Base-by-base conservation (phyloP, 805 yeast species). In the Monosporozyma yasuniensis region DNA sequence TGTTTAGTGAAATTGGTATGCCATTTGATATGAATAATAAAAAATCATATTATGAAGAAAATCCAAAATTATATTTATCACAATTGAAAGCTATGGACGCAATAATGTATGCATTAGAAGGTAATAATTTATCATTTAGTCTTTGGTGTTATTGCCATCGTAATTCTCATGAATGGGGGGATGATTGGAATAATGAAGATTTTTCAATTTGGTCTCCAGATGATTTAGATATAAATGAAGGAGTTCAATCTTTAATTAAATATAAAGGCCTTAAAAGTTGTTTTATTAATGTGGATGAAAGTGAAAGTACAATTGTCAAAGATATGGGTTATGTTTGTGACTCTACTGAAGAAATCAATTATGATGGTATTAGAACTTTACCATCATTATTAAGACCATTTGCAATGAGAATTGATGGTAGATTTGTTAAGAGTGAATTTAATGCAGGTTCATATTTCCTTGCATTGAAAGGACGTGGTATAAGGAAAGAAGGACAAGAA, bases 1-100 rank as follows among this genome's bases (percentile, higher is more conserved):
- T 91, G 21, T 81, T 93, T 75, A 79, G 95, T 1, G 99, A 91
- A 65, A 89, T 91, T n/a, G 99, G 99, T 5, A 87, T 91, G 83
- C 98, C 99, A 2, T 87, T 84, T 64, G 96, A 93, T 65, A 87
- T 91, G 96, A 90, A 91, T 65, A 74, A 79, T 51, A 87, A 85
- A 61, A 72, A 68, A 45, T 85, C 96, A 0, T 91, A 78, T 61
- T 18, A 28, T 18, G 46, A 43, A 8, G 64, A 65, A 1, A 73
- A 72, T 50, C 89, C 90, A 1, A 78, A 80, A 53, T 91, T 80
- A 64, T 93, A 80, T 64, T 66, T 73, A 9, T 75, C 87, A 10
- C 99, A 93, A 61, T 83, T 84, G 2, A 70, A 77, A 6, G 96
- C 97, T 0, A 70, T 87, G 62, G 97, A 91, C 67, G 96, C 96